Base-by-base conservation (phyloP, 108 stramenopile species). In the Skeletonema marinoi region DNA sequence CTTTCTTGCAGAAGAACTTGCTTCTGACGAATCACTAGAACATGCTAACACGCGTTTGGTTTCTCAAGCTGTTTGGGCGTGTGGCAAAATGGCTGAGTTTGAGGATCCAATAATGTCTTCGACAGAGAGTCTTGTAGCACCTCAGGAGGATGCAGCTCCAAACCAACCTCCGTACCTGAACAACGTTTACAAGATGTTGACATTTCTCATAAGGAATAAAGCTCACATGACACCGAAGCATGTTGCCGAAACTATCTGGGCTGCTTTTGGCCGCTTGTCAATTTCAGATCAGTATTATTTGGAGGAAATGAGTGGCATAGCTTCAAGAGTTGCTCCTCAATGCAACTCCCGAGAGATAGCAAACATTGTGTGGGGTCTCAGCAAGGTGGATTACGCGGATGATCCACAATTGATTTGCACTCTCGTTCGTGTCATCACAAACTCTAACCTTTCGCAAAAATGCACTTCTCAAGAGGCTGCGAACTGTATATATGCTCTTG, bases 61-160 rank as follows among this genome's bases (percentile, higher is more conserved):
- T 25, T 74, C 89, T 3, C 88, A 90, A 46, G 83, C 86, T 19
- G 65, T 91, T 2, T 93, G 90, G 93, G 85, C 88, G 3, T 93
- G 90, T 71, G 90, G 80, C 2, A 93, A 90, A 71, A 93, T 93
- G 89, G 41, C 66, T 33, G 46, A 38, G 32, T 81, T 65, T 65
- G 80, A 81, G 56, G 36, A 71, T 32, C 68, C 75, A 35, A 33
- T 54, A 41, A 48, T 46, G 31, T 56, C 42, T 29, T 68, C 51
- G 14, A 80, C 65, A 42, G 82, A 84, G 46, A 12, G 33, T 61
- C 38, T 66, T 50, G 6, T n/a, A 35, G 68, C 70, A 42, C 60
- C 17, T 54, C 32, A 66, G 29, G 59, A 74, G 31, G 31, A 68
- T 32, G 21, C 46, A 9, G 25, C 30, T 33, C 66, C 73, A 30